These are phyloP conservation scores for Telfairia occidentalis DNA, from an alignment of 331 rosid genomes.

Conservation along the genomic window DNA sequence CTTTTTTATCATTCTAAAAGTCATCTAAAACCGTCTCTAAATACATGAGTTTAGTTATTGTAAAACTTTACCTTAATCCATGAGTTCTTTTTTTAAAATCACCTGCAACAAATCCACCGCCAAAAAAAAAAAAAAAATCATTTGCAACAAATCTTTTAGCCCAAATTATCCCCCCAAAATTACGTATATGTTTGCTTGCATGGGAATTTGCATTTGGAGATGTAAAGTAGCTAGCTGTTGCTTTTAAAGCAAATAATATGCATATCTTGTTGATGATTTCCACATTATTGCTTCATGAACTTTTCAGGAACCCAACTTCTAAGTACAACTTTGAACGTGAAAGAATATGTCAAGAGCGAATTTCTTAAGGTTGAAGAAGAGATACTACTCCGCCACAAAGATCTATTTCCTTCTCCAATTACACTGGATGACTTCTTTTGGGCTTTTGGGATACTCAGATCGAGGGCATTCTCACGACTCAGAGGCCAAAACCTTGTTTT, in stretches of 20 bases:
- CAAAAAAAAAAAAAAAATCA: no score
- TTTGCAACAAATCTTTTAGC: background rate
- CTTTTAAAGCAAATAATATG: background rate
- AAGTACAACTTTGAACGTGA: slow-evolving; percentile 67
- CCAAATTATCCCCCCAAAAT: no score
- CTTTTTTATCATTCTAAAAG: no score
- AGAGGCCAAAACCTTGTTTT: slow-evolving; percentile 73
- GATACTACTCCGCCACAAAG: slow-evolving; percentile 56
- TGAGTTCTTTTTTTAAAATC: background rate
- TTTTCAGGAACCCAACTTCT: slow-evolving; percentile 85
- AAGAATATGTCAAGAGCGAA: slow-evolving; percentile 69
- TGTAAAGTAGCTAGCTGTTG: background rate
- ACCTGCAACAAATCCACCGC: no score
- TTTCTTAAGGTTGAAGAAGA: slow-evolving; percentile 64
- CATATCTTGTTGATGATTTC: background rate
- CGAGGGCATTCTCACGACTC: slow-evolving; percentile 87
- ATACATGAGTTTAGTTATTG: background rate
- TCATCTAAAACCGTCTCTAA: no score
- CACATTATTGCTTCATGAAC: background rate
- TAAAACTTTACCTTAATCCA: no score
- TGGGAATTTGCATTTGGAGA: background rate
- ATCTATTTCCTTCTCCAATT: slow-evolving; percentile 63
- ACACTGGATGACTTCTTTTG: slow-evolving; percentile 89
- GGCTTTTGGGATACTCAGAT: slow-evolving; percentile 95
- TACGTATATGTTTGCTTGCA: background rate